Evolutionary conservation across 1,284 basidiomycete genomes (phyloP).

Genomic region (Irpex sp.): DNA sequence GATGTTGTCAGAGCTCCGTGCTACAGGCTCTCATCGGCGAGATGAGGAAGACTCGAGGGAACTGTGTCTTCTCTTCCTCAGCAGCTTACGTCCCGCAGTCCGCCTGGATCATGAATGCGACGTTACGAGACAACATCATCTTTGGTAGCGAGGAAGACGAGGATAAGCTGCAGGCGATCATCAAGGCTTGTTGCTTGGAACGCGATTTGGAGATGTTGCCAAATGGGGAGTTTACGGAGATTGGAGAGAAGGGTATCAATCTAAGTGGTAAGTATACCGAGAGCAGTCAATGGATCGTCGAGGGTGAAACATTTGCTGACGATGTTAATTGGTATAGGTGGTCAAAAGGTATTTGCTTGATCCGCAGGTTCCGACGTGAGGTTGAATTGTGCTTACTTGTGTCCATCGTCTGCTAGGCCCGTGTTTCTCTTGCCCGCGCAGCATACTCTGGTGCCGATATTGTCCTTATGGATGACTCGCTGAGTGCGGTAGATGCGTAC

Average conservation of each 20-base stretch:
- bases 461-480: slow-evolving; percentile 69
- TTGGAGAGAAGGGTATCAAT: slow-evolving; percentile 83
- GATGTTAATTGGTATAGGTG: slow-evolving; percentile 31
- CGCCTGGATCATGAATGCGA: slow-evolving; percentile 79
- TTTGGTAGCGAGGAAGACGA: slow-evolving; percentile 64
- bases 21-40: slow-evolving; percentile 77
- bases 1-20: slow-evolving; percentile 48
- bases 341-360: slow-evolving; percentile 42
- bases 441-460: slow-evolving; percentile 76
- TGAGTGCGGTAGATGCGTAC: slow-evolving; percentile 73
- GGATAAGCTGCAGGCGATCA: slow-evolving; percentile 47
- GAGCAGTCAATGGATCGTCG: background rate
- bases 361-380: background rate
- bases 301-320: background rate
- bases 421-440: slow-evolving; percentile 78
- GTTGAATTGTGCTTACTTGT: slow-evolving; percentile 13
- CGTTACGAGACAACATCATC: slow-evolving; percentile 62
- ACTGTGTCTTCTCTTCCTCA: slow-evolving; percentile 59
- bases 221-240: slow-evolving; percentile 70
- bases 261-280: slow-evolving; percentile 41
- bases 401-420: slow-evolving; percentile 50
- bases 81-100: slow-evolving; percentile 77
- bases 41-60: slow-evolving; percentile 64
- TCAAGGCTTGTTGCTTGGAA: slow-evolving; percentile 59
- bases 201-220: slow-evolving; percentile 67